phyloP scores from a whole-genome alignment of 2,329 filamentous ascomycete genomes.

The Aspergillus flavus region DNA sequence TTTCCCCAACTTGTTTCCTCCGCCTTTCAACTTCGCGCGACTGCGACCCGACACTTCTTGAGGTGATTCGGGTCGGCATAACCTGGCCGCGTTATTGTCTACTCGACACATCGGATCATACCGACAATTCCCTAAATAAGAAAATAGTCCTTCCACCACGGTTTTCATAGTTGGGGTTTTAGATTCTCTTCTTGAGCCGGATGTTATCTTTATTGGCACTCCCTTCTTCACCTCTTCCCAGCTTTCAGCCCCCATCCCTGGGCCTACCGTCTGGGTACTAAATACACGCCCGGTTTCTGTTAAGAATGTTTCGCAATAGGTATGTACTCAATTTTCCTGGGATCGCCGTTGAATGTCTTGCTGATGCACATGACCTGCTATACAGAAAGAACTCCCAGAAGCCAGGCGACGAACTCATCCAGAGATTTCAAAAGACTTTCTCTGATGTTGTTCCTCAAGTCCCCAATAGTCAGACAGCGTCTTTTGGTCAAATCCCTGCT shows the following conservation, averaged over 20 bases:
- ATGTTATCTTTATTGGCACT: conserved; percentile 14
- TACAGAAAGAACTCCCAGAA: conserved; percentile 77
- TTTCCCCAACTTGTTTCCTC: background rate
- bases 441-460: conserved; percentile 65
- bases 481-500: conserved; percentile 23
- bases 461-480: conserved; percentile 37
- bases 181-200: conserved; percentile 9
- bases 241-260: background rate
- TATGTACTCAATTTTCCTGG: conserved; percentile 32
- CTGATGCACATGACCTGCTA: conserved; percentile 17
- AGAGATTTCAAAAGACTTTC: conserved; percentile 81
- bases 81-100: background rate
- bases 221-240: background rate
- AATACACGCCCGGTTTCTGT: background rate
- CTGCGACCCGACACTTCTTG: conserved; percentile 5
- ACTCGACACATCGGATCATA: background rate
- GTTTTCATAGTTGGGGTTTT: background rate
- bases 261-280: background rate
- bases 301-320: conserved; percentile 53
- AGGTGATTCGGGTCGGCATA: conserved; percentile 1
- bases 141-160: background rate
- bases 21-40: conserved; percentile 1
- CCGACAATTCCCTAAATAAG: background rate
- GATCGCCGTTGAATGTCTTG: conserved; percentile 5
- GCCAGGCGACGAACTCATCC: conserved; percentile 80